These are phyloP conservation scores for Ceratobasidium sp. DNA, from an alignment of 1,284 basidiomycete species.

Conservation along the genomic window DNA sequence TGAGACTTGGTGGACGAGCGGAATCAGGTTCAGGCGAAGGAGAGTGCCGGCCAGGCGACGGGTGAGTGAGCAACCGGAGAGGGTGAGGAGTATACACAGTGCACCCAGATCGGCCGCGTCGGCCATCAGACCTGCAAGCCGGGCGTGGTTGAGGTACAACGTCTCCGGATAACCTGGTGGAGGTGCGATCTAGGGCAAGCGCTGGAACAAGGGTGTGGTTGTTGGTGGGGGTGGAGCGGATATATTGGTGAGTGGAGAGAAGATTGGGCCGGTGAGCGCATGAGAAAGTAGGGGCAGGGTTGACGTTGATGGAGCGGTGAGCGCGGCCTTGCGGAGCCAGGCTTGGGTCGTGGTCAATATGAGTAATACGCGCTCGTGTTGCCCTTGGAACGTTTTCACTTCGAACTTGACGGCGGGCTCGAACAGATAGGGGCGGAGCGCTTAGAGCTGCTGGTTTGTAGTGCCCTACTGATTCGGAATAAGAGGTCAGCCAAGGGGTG, in stretches of 20 bases:
- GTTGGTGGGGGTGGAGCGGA: constrained; percentile 53
- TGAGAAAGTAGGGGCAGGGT: constrained; percentile 58
- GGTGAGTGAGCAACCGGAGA: constrained; percentile 14
- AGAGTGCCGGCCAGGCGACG: neutral
- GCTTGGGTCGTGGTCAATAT: constrained; percentile 71
- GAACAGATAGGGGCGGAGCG: constrained; percentile 86
- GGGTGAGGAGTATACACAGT: constrained; percentile 83
- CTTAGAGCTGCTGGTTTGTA: constrained; percentile 94
- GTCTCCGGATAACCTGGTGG: constrained; percentile 79
- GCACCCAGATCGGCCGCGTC: constrained; percentile 84
- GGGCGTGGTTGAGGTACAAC: constrained; percentile 83
- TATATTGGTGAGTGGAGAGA: constrained; percentile 59
- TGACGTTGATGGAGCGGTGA: constrained; percentile 51
- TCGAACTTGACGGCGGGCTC: constrained; percentile 87
- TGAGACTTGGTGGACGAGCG: constrained; percentile 80
- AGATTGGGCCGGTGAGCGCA: constrained; percentile 30
- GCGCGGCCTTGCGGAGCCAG: constrained; percentile 69
- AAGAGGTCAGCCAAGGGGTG: constrained; percentile 16
- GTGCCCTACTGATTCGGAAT: constrained; percentile 81
- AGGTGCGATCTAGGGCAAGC: constrained; percentile 51
- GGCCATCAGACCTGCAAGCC: constrained; percentile 76
- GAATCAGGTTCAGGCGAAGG: neutral
- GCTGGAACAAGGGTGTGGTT: constrained; percentile 57
- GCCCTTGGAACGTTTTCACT: constrained; percentile 79
- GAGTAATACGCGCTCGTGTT: constrained; percentile 63